Percentiles rank a stretch among this genome's conserved stretches.
Conservation (phyloP, 179 eudicot genomes). For the Heliamphora pulchella region DNA sequence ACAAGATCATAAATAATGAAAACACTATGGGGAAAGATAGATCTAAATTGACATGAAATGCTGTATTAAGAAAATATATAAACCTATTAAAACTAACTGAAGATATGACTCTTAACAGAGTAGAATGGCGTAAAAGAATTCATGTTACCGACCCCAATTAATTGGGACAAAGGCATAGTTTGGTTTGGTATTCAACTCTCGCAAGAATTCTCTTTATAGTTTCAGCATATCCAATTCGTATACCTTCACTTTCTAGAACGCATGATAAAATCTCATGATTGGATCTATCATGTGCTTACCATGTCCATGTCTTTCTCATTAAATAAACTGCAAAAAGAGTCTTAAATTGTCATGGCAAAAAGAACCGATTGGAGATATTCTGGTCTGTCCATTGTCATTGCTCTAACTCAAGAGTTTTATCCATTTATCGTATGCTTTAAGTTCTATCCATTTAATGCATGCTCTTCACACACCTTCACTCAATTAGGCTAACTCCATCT, state of each 20-base stretch:
- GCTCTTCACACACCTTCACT: background rate
- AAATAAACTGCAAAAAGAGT: background rate
- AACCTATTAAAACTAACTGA: no score
- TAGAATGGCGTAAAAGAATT: no score
- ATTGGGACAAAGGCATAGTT: no score
- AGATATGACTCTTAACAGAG: no score
- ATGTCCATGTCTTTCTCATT: background rate
- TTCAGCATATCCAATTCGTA: background rate
- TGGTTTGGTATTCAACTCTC: background rate
- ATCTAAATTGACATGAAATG: no score
- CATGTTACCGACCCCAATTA: no score
- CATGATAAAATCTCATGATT: background rate
- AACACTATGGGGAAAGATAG: no score
- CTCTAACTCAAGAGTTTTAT: background rate
- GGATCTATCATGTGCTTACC: conserved; percentile 3
- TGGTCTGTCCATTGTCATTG: background rate
- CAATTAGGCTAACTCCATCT: background rate
- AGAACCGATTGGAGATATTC: background rate
- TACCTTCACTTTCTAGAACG: background rate
- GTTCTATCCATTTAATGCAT: background rate
- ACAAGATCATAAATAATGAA: no score
- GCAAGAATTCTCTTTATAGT: background rate
- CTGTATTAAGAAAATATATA: no score
- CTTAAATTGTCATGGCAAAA: background rate
- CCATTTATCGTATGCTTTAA: background rate